Evolutionary conservation across 2,329 filamentous ascomycete genomes (phyloP).

Genomic region (Hymenoscyphus occultus): DNA sequence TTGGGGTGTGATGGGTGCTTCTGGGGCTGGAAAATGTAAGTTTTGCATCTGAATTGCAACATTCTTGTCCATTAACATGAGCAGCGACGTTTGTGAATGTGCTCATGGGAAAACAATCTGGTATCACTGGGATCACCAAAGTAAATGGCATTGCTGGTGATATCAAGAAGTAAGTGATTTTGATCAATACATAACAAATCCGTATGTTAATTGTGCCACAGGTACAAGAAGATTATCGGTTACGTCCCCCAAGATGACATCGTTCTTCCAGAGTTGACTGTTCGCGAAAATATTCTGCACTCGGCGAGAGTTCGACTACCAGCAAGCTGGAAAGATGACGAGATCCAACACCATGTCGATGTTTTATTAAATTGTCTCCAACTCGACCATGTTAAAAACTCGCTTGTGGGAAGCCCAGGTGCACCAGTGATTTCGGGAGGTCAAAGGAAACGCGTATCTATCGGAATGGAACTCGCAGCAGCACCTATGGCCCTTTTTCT

Average conservation of each 20-base stretch:
- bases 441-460: conserved; percentile 59
- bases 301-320: conserved; percentile 55
- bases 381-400: conserved; percentile 38
- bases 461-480: conserved; percentile 58
- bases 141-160: conserved; percentile 43
- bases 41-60: not conserved
- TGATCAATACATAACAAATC: not conserved
- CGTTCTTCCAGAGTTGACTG: conserved; percentile 56
- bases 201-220: conserved; percentile 21
- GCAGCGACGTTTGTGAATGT: conserved; percentile 55
- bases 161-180: conserved; percentile 27
- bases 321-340: conserved; percentile 46
- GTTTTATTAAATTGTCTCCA: conserved; percentile 54
- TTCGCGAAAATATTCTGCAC: conserved; percentile 60
- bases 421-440: conserved; percentile 61
- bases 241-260: conserved; percentile 63
- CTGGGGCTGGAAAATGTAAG: conserved; percentile 53
- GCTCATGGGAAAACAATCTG: conserved; percentile 55
- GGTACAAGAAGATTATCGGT: conserved; percentile 58
- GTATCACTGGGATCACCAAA: conserved; percentile 49
- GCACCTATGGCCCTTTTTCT: conserved; percentile 59
- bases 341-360: conserved; percentile 53
- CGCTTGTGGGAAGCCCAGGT: conserved; percentile 55
- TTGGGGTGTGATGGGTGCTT: conserved; percentile 59
- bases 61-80: conserved; percentile 14